These are phyloP conservation scores for Pseudomonodictys pantanalensis DNA, from an alignment of 495 filamentous ascomycete genomes.

Conservation along the genomic window DNA sequence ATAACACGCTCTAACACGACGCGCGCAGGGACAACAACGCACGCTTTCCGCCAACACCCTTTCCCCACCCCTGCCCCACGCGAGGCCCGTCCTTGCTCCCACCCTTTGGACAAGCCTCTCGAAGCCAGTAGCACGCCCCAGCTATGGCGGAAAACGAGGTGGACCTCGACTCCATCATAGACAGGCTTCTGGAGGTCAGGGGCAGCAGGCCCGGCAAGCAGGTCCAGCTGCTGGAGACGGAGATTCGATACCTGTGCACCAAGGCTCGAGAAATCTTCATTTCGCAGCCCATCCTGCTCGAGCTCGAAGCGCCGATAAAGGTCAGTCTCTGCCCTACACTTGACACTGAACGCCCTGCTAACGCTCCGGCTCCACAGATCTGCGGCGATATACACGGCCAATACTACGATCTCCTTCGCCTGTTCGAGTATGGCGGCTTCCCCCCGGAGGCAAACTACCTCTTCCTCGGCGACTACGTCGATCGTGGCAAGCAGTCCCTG, in stretches of 20 bases:
- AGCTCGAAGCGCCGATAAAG: slow-evolving; percentile 99
- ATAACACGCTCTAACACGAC: slow-evolving; percentile 3
- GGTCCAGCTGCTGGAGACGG: slow-evolving; percentile 92
- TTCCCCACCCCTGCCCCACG: slow-evolving; percentile 15
- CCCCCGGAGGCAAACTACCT: slow-evolving; percentile 99
- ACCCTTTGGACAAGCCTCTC: slow-evolving; percentile 1
- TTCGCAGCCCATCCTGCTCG: slow-evolving; percentile 94
- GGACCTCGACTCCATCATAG: slow-evolving; percentile 98
- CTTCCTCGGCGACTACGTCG: slow-evolving; percentile 98
- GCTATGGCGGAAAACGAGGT: slow-evolving; percentile 97
- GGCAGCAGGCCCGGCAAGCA: slow-evolving; percentile 98
- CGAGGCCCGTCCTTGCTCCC: slow-evolving; percentile 25
- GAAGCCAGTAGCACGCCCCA: slow-evolving; percentile 34
- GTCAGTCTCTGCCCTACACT: too few relatives aligned
- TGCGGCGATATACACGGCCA: slow-evolving; percentile 99
- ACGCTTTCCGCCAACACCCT: slow-evolving; percentile 6
- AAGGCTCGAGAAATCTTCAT: slow-evolving; percentile 99
- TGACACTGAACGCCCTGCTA: too few relatives aligned
- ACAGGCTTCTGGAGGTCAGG: slow-evolving; percentile 94
- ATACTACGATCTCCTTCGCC: slow-evolving; percentile 95
- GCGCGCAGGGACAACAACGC: slow-evolving; percentile 11
- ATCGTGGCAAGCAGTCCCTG: slow-evolving; percentile 98
- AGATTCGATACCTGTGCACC: slow-evolving; percentile 97
- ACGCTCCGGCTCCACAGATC: slow-evolving; percentile 57
- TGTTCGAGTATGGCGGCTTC: slow-evolving; percentile 99